phyloP scores from a whole-genome alignment of 768 basidiomycete species.

The Pleurotus giganteus region DNA sequence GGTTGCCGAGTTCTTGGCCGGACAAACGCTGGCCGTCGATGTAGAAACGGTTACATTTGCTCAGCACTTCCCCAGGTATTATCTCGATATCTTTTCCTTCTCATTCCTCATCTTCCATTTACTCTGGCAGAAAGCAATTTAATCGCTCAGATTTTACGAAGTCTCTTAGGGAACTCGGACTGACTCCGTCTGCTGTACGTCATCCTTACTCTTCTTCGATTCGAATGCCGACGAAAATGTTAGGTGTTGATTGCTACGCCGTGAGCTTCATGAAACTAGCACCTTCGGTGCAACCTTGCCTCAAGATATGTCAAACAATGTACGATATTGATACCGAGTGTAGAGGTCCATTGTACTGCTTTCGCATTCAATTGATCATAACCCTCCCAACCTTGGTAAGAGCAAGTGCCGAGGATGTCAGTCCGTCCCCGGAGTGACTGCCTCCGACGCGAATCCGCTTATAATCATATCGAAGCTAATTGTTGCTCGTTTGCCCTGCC shows the following conservation, averaged over 20 bases:
- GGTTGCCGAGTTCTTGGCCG: slow-evolving; percentile 86
- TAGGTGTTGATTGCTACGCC: neutral
- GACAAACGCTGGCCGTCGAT: slow-evolving; percentile 64
- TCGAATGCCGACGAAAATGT: neutral
- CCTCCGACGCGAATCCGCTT: too few relatives aligned
- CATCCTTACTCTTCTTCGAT: neutral
- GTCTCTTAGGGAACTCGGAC: slow-evolving; percentile 76
- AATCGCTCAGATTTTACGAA: slow-evolving; percentile 70
- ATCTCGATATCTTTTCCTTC: slow-evolving; percentile 16
- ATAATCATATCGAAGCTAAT: too few relatives aligned
- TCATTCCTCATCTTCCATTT: neutral
- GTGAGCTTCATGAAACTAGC: neutral
- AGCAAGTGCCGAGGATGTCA: too few relatives aligned
- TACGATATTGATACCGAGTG: neutral
- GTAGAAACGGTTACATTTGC: slow-evolving; percentile 79
- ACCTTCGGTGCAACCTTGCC: too few relatives aligned
- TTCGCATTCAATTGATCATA: too few relatives aligned
- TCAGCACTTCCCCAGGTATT: slow-evolving; percentile 86
- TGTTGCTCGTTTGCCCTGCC: too few relatives aligned
- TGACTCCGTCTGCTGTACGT: slow-evolving; percentile 88
- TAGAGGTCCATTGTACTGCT: neutral
- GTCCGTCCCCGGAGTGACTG: too few relatives aligned
- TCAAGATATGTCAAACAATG: too few relatives aligned
- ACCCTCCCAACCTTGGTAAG: too few relatives aligned
- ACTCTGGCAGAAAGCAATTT: slow-evolving; percentile 68